Evolutionary conservation across 2,329 filamentous ascomycete species (phyloP).

Genomic region (Elsinoe fawcettii): DNA sequence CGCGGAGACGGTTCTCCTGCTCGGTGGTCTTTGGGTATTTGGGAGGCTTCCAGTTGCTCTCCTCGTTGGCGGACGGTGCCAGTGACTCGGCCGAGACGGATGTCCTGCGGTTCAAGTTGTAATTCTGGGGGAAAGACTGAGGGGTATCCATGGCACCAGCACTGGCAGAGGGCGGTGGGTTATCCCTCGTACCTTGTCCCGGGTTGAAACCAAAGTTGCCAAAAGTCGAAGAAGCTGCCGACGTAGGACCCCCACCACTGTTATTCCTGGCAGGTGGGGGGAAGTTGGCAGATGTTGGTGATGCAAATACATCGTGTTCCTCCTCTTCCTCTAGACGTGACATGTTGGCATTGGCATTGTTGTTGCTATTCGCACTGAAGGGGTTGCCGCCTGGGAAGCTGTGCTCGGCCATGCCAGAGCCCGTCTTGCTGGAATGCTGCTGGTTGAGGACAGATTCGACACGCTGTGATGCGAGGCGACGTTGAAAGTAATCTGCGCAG

Average conservation of each 20-base stretch:
- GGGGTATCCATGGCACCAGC: slow-evolving; percentile 42
- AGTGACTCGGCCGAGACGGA: slow-evolving; percentile 96
- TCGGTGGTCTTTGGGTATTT: slow-evolving; percentile 74
- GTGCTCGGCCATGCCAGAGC: slow-evolving; percentile 59
- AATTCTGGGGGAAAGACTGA: slow-evolving; percentile 78
- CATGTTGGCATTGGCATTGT: slow-evolving; percentile 31
- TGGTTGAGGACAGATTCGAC: slow-evolving; percentile 46
- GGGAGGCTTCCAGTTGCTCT: slow-evolving; percentile 86
- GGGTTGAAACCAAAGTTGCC: slow-evolving; percentile 32
- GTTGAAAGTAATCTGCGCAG: slow-evolving; percentile 61
- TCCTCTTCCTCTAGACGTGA: slow-evolving; percentile 79
- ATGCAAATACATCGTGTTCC: slow-evolving; percentile 66
- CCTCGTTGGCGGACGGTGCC: slow-evolving; percentile 74
- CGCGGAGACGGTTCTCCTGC: slow-evolving; percentile 70
- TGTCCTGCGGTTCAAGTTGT: slow-evolving; percentile 86
- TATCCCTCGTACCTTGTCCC: slow-evolving; percentile 26
- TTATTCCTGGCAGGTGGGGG: slow-evolving; percentile 38
- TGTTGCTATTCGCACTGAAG: slow-evolving; percentile 49
- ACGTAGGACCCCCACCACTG: slow-evolving; percentile 28
- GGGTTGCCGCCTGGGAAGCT: slow-evolving; percentile 74
- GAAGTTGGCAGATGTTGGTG: slow-evolving; percentile 54
- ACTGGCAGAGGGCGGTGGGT: slow-evolving; percentile 36
- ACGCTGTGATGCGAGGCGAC: slow-evolving; percentile 58
- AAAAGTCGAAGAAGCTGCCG: slow-evolving; percentile 27
- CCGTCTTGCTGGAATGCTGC: slow-evolving; percentile 38